Evolutionary conservation across 1,284 basidiomycete genomes (phyloP).

Genomic region (Tilletiopsis washingtonensis): DNA sequence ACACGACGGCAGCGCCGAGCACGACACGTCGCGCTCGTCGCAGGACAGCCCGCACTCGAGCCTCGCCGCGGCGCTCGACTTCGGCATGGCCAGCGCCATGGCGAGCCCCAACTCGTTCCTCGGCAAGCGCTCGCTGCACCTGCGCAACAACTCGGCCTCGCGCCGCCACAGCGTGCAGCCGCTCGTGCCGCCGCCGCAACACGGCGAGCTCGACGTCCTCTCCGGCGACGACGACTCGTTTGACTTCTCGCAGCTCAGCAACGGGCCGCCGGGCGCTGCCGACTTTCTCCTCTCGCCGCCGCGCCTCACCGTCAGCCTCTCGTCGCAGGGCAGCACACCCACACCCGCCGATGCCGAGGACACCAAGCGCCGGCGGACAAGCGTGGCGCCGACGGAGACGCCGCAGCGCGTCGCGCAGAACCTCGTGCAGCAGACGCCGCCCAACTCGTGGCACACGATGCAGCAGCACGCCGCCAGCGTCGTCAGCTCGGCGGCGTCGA

Average conservation of each 20-base stretch:
- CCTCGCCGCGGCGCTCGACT: slow-evolving; percentile 19
- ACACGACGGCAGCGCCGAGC: not conserved
- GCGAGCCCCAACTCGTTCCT: slow-evolving; percentile 8
- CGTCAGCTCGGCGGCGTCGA: slow-evolving; percentile 22
- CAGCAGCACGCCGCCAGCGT: slow-evolving; percentile 13
- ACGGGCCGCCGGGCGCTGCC: slow-evolving; percentile 6
- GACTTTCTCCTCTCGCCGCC: slow-evolving; percentile 40
- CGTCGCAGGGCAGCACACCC: slow-evolving; percentile 4
- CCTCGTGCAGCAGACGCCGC: slow-evolving; percentile 25
- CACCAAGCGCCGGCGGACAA: slow-evolving; percentile 26
- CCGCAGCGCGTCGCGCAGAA: slow-evolving; percentile 7
- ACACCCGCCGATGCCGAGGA: slow-evolving; percentile 15
- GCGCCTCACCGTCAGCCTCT: slow-evolving; percentile 33
- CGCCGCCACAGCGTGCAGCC: slow-evolving; percentile 36
- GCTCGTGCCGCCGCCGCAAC: slow-evolving; percentile 17
- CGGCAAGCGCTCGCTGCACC: slow-evolving; percentile 19
- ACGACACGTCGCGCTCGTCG: not conserved
- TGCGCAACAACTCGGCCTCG: slow-evolving; percentile 13
- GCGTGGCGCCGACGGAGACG: slow-evolving; percentile 15
- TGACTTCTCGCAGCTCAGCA: slow-evolving; percentile 3
- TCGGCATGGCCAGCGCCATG: slow-evolving; percentile 13
- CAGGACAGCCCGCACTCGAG: slow-evolving; percentile 4
- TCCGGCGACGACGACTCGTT: slow-evolving; percentile 8
- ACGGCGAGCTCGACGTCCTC: slow-evolving; percentile 7
- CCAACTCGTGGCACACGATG: slow-evolving; percentile 21